Evolutionary conservation across 768 basidiomycete genomes (phyloP), one percentile per base, ranked within the genome.

Genomic region (Termitomyces sp.): DNA sequence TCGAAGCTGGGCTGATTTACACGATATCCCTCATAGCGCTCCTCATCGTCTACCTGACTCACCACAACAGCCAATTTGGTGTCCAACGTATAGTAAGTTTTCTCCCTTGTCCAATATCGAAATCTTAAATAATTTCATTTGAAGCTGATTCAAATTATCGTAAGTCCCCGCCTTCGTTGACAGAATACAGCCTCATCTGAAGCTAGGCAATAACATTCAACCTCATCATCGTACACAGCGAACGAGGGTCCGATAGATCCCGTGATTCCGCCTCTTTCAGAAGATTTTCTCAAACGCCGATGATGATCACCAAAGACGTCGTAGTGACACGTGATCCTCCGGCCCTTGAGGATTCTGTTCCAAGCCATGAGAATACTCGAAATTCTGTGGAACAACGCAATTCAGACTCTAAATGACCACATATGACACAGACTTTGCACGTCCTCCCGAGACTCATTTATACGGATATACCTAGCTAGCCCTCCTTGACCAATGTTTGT

Each of bases 1-100:
- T 63, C 1, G 64, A 65, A 37, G 61, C 64, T 8, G 64, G 64
- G 2, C 47, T 65, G 12, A 55, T 65, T 30, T 65, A 65, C 55
- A 52, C 61, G 3, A 22, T 47, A 53, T 60, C 61, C 22, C 58
- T 65, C 22, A 41, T 65, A 34, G 58, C 31, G 41, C 58, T 65
- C 3, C 41, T 65, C 20, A 54, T 61, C 33, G 47, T 46, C n/a
- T 65, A 62, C 27, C 46, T 58, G 7, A 42, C 47, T 12, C 47
- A 53, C 11, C 57, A 58, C 20, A 55, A 50, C 3, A 56, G 57
- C 16, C 57, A 60, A 42, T 63, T 65, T 12, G 58, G 59, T 24
- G 50, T 65, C 27, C 59, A 59, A 20, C 61, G 61, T 36, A 7
- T 65, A 20, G 64, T 65, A 51, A 54, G 64, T 58, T 16, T 24